Base-by-base conservation (phyloP, 192 early-diverging fungal species). In the Mortierella claussenii region DNA sequence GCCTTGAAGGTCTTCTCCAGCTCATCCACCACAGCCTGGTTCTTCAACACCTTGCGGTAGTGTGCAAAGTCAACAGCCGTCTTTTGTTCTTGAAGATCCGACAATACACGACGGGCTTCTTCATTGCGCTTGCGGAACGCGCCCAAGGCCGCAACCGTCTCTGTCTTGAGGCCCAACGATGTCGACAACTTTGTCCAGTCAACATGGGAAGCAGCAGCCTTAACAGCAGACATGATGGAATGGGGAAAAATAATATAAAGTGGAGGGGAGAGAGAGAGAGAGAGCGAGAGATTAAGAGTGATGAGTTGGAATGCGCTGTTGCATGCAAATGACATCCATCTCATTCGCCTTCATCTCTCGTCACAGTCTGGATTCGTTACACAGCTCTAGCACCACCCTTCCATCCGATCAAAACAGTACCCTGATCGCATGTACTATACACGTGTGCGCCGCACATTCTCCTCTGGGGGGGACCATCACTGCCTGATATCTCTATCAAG, bases 51-150 rank as follows among this genome's bases (percentile, higher is more conserved):
- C 46, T 81, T 82, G 54, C 92, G 88, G 87, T 97, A 99, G 80
- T 89, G 82, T 12, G 85, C 91, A 84, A 98, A 98, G 86, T 98
- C 92, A 50, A 99, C 84, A 47, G 88, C 65, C 55, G 89, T 88
- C 65, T 86, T 84, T 45, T 93, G 92, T 70, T 96, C 93, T 74
- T 90, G 85, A 48, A 99, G 89, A 76, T 94, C 93, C 33, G 74
- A 47, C 47, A 98, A 85, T 62, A 89, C 80, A 78, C 95, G 92
- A 67, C 87, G 87, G 47, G 96, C 91, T 81, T 96, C 96, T 24
- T 92, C 90, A 80, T 97, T 96, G 78, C 96, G 91, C 78, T 96
- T 93, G 70, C 96, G 95, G 93, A 99, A 99, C 18, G 93, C 89
- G 65, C 81, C 82, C 51, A 99, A 79, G 28, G 93, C 83, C 53